Evolutionary conservation across 371 early-diverging fungal species (phyloP).

Genomic region (Mucor sp.): DNA sequence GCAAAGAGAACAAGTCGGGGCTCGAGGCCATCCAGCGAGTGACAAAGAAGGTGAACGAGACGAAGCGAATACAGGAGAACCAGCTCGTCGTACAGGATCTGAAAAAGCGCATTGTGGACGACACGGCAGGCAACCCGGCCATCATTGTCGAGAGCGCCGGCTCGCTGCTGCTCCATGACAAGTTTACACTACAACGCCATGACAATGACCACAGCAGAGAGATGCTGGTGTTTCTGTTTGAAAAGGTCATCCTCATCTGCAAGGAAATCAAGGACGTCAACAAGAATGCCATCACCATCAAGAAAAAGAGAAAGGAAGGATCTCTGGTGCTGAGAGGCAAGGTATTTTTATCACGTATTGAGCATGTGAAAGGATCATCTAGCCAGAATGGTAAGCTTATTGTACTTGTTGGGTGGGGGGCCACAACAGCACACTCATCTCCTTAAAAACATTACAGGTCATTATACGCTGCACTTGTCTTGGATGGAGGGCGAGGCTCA

Average conservation of each 20-base stretch:
- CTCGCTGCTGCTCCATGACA: slow-evolving; percentile 78
- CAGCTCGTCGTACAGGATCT: slow-evolving; percentile 71
- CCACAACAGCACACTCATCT: background rate
- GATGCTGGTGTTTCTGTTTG: slow-evolving; percentile 85
- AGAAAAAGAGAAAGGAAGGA: slow-evolving; percentile 44
- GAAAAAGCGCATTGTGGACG: slow-evolving; percentile 61
- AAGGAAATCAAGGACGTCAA: slow-evolving; percentile 35
- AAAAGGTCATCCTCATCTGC: slow-evolving; percentile 86
- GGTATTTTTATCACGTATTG: slow-evolving; percentile 78
- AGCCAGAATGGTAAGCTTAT: slow-evolving; percentile 47
- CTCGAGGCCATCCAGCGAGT: slow-evolving; percentile 81
- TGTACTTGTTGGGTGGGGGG: too few relatives aligned
- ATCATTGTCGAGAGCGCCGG: slow-evolving; percentile 49
- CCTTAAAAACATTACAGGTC: slow-evolving; percentile 21
- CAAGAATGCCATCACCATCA: slow-evolving; percentile 45
- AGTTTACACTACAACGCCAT: slow-evolving; percentile 75
- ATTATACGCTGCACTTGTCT: slow-evolving; percentile 33
- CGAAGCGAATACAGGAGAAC: slow-evolving; percentile 87
- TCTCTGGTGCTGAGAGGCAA: slow-evolving; percentile 74
- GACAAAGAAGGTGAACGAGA: slow-evolving; percentile 89
- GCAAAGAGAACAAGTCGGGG: slow-evolving; percentile 80
- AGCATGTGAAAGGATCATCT: slow-evolving; percentile 74
- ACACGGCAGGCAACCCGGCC: background rate
- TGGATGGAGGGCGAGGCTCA: slow-evolving; percentile 63
- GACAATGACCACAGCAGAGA: slow-evolving; percentile 69